Evolutionary conservation across 257 asterid species (phyloP).

Genomic region (Solanum pimpinellifolium): DNA sequence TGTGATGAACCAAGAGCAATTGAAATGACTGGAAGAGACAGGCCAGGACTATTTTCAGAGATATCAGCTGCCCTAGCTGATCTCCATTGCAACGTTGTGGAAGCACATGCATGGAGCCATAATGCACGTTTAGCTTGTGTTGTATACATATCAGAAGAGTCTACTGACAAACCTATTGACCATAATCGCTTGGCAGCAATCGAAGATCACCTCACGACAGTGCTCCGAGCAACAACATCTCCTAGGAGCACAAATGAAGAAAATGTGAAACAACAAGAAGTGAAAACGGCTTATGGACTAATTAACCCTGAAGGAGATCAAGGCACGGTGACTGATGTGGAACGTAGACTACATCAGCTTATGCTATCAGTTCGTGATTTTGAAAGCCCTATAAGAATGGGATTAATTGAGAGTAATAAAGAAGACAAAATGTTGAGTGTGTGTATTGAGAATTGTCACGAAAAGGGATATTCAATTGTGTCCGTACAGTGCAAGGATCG

Average conservation of each 20-base stretch:
- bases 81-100: slow-evolving; percentile 54
- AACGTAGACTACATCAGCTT: slow-evolving; percentile 65
- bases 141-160: slow-evolving; percentile 45
- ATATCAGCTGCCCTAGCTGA: slow-evolving; percentile 73
- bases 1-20: slow-evolving; percentile 42
- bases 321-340: slow-evolving; percentile 41
- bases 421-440: slow-evolving; percentile 26
- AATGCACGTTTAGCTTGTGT: slow-evolving; percentile 60
- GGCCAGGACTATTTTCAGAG: slow-evolving; percentile 73
- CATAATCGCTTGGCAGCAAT: slow-evolving; percentile 46
- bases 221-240: slow-evolving; percentile 46
- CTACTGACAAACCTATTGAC: slow-evolving; percentile 32
- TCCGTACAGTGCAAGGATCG: slow-evolving; percentile 54
- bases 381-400: slow-evolving; percentile 17
- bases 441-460: slow-evolving; percentile 49
- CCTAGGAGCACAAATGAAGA: slow-evolving; percentile 14
- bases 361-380: slow-evolving; percentile 52
- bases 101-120: slow-evolving; percentile 81
- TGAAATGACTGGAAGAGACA: slow-evolving; percentile 65
- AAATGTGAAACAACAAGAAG: slow-evolving; percentile 22
- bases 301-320: slow-evolving; percentile 19
- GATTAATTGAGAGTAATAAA: slow-evolving; percentile 14
- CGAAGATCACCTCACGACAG: slow-evolving; percentile 54
- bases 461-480: slow-evolving; percentile 62
- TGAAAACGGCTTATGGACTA: slow-evolving; percentile 43